Evolutionary conservation across 2,329 filamentous ascomycete species (phyloP), one percentile per base, ranked within the genome.

Genomic region (Neophaeococcomyces aloes): DNA sequence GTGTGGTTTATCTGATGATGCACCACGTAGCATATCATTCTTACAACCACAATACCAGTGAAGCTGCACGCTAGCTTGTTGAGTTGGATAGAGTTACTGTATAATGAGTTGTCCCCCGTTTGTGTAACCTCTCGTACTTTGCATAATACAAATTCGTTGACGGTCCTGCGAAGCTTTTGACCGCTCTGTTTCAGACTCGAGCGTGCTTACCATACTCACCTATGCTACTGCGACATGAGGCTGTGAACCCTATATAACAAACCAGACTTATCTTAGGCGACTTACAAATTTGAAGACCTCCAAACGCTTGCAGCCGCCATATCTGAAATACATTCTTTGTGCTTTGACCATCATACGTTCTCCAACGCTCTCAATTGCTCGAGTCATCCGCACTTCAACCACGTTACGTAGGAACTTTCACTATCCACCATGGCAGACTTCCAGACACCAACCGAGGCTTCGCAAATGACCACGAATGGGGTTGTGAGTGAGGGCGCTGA

Each of bases 21-120:
- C 62, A 38, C 58, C 62, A 21, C 60, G 62, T 19, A 49, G 57
- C 15, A 70, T 76, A 27, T 65, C 61, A 2, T 76, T 76, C 46
- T 53, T 76, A 48, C 65, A 66, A 52, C 72, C 76, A 44, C 50
- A 49, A 32, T 38, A 43, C 14, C 31, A 21, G 29, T 38, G 38
- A 48, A 21, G 17, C 17, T 41, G 42, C 17, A 21, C 6, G 17
- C 32, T 4, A 23, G 15, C 8, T 15, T 35, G 8, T 8, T 8
- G 32, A 17, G 8, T 13, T 11, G 13, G 19, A 37, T n/a, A 37
- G 14, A n/a, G 7, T 7, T n/a, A 8, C 7, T 18, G 5, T 14
- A 33, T 33, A 6, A 5, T 14, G 15, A n/a, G 30, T n/a, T 5
- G n/a, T 6, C 5, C 13, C 13, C n/a, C 17, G 17, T 19, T n/a